Percentiles rank a stretch among this genome's conserved stretches.
Evolutionary conservation across 306 rosid genomes (phyloP).

Genomic region (Crotalaria pallida): DNA sequence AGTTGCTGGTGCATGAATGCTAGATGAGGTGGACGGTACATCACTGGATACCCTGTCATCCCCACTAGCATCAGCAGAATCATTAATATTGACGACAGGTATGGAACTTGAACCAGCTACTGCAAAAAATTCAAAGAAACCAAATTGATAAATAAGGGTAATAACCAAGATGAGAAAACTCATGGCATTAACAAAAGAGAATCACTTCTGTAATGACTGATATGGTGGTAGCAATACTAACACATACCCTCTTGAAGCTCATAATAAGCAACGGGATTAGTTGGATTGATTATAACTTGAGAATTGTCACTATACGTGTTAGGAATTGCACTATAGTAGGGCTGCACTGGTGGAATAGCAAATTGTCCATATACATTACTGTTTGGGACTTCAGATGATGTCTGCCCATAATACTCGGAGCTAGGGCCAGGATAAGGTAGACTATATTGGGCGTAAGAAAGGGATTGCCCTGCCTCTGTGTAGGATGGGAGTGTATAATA

Average conservation of each 20-base stretch:
- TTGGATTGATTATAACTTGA: slow-evolving; percentile 45
- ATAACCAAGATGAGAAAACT: slow-evolving; percentile 23
- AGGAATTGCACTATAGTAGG: slow-evolving; percentile 63
- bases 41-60: slow-evolving; percentile 36
- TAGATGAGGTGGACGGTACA: slow-evolving; percentile 43
- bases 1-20: slow-evolving; percentile 45
- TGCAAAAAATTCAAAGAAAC: slow-evolving; percentile 19
- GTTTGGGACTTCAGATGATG: slow-evolving; percentile 41
- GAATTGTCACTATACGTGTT: slow-evolving; percentile 42
- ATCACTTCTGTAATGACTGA: slow-evolving; percentile 20
- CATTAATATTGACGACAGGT: slow-evolving; percentile 19
- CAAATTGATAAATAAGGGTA: slow-evolving; percentile 16
- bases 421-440: slow-evolving; percentile 48
- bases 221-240: slow-evolving; percentile 19
- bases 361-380: slow-evolving; percentile 56
- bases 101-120: slow-evolving; percentile 32
- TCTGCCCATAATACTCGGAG: slow-evolving; percentile 60
- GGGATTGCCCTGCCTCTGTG: slow-evolving; percentile 50
- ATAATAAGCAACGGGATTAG: slow-evolving; percentile 50
- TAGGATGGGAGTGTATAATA: slow-evolving; percentile 53
- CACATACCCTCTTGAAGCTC: slow-evolving; percentile 50
- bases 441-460: slow-evolving; percentile 51
- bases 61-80: slow-evolving; percentile 32
- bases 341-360: slow-evolving; percentile 49
- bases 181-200: slow-evolving; percentile 16